phyloP scores from a whole-genome alignment of 305 asterid species.

The Andrographis paniculata region DNA sequence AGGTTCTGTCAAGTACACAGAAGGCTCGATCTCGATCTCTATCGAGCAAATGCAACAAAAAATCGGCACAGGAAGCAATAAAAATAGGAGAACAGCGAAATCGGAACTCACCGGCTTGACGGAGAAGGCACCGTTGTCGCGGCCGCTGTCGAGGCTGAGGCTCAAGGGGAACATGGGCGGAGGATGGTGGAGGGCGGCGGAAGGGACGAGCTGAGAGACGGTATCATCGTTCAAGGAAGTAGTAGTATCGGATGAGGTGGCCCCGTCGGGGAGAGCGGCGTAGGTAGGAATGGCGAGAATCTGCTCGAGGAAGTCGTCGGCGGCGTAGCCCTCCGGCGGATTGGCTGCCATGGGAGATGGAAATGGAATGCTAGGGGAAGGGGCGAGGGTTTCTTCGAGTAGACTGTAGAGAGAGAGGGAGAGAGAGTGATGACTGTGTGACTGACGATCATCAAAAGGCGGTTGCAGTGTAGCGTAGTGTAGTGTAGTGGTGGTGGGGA shows the following conservation, averaged over 20 bases:
- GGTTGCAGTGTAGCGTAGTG: no score
- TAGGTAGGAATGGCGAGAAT: constrained; percentile 66
- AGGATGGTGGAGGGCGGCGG: constrained; percentile 36
- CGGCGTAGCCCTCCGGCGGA: constrained; percentile 46
- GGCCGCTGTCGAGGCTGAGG: constrained; percentile 59
- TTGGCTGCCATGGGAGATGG: constrained; percentile 11
- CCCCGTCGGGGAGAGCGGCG: constrained; percentile 43
- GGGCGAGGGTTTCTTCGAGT: constrained; percentile 27
- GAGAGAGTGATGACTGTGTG: not conserved
- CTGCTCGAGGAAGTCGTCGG: constrained; percentile 77
- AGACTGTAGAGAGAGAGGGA: not conserved
- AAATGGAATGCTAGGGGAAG: no score
- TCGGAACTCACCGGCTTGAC: constrained; percentile 47
- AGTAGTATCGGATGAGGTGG: constrained; percentile 41
- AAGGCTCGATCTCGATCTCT: not conserved
- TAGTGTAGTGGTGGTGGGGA: no score
- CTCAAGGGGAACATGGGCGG: constrained; percentile 55
- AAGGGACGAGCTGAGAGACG: constrained; percentile 30
- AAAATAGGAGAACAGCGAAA: constrained; percentile 5
- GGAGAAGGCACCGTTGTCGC: constrained; percentile 41
- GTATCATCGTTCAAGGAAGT: constrained; percentile 35
- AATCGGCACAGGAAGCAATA: not conserved
- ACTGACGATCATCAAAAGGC: no score
- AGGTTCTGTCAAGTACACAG: no score
- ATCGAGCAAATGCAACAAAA: not conserved